These are phyloP conservation scores for Backusella luteola DNA, from an alignment of 192 early-diverging fungal genomes.

Conservation along the genomic window DNA sequence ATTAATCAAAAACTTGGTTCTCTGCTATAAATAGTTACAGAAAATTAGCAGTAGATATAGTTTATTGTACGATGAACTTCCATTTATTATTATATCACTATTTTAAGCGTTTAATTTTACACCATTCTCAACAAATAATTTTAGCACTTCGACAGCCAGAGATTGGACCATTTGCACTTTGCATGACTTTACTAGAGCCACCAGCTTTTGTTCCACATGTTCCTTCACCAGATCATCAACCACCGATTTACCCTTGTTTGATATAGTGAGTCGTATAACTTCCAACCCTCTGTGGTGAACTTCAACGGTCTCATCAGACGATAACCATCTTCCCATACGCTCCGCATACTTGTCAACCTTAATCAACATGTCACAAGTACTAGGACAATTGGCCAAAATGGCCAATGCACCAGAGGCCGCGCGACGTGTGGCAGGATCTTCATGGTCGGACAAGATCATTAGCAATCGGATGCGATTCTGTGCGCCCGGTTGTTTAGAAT, in stretches of 20 bases:
- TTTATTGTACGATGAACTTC: neutral
- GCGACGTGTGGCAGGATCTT: slow-evolving; percentile 78
- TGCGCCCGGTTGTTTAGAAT: slow-evolving; percentile 38
- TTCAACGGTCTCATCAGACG: slow-evolving; percentile 53
- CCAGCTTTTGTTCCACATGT: slow-evolving; percentile 45
- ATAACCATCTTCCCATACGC: slow-evolving; percentile 52
- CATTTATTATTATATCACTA: neutral
- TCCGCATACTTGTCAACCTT: slow-evolving; percentile 54
- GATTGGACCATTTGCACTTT: slow-evolving; percentile 45
- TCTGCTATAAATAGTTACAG: neutral
- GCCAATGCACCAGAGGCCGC: slow-evolving; percentile 88
- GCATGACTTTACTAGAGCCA: slow-evolving; percentile 46
- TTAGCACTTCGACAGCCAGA: slow-evolving; percentile 58
- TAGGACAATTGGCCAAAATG: slow-evolving; percentile 61
- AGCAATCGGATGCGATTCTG: slow-evolving; percentile 71
- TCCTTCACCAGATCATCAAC: slow-evolving; percentile 46
- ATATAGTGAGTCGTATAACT: slow-evolving; percentile 65
- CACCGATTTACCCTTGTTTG: slow-evolving; percentile 42
- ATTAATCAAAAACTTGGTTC: neutral
- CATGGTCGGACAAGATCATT: slow-evolving; percentile 83
- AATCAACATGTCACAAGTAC: slow-evolving; percentile 57
- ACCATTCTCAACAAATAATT: slow-evolving; percentile 47
- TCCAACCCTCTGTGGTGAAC: slow-evolving; percentile 72
- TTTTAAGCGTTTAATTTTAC: slow-evolving; percentile 24
- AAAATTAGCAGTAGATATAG: neutral